Conservation (phyloP, 768 basidiomycete species). For the Tricholoma furcatifolium region DNA sequence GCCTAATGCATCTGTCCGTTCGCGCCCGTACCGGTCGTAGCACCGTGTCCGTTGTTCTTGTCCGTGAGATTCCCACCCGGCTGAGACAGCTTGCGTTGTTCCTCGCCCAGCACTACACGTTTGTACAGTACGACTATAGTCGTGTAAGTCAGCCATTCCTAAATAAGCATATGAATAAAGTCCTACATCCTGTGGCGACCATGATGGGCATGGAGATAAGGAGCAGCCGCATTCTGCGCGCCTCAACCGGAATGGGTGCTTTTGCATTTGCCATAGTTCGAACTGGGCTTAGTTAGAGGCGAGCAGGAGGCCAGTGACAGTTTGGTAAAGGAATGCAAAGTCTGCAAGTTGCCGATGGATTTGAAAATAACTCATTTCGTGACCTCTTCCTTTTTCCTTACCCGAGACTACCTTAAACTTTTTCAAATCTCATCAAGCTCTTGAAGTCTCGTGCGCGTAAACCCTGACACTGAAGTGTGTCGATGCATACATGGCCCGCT, state of each 20-base stretch:
- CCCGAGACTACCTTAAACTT: too few relatives aligned
- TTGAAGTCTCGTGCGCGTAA: too few relatives aligned
- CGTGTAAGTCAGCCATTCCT: neutral
- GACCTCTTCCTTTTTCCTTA: too few relatives aligned
- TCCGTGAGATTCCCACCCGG: neutral
- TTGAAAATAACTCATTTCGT: too few relatives aligned
- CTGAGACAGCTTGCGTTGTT: constrained; percentile 31
- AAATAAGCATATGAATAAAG: neutral
- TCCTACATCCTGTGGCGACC: constrained; percentile 59
- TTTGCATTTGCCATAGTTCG: neutral
- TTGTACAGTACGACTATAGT: constrained; percentile 64
- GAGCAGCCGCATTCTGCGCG: constrained; percentile 45
- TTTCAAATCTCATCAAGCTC: too few relatives aligned
- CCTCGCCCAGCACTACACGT: constrained; percentile 49
- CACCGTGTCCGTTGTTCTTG: neutral
- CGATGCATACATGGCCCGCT: too few relatives aligned
- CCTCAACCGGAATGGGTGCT: constrained; percentile 29
- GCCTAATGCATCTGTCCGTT: neutral
- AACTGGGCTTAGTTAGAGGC: too few relatives aligned
- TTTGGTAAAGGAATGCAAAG: too few relatives aligned
- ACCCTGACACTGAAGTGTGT: too few relatives aligned
- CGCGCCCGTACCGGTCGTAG: neutral
- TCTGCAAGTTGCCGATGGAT: too few relatives aligned
- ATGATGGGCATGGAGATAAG: constrained; percentile 67
- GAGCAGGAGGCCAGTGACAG: too few relatives aligned